Conservation (phyloP, 305 asterid species). For the Euphrasia arctica region DNA sequence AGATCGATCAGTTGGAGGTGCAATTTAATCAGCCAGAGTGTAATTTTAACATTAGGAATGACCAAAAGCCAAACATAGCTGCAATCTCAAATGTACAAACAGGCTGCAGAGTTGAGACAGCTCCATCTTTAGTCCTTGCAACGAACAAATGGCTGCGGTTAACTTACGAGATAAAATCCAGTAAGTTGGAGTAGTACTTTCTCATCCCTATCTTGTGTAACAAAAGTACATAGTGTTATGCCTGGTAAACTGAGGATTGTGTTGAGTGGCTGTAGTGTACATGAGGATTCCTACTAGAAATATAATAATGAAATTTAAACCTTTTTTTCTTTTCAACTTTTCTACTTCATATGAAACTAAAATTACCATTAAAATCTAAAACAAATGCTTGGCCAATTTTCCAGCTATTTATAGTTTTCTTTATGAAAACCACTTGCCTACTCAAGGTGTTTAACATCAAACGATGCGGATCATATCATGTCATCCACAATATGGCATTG, state of each 20-base stretch:
- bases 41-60: constrained; percentile 78
- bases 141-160: constrained; percentile 88
- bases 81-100: constrained; percentile 64
- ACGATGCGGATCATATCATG: constrained; percentile 6
- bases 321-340: not conserved
- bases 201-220: constrained; percentile 17
- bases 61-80: constrained; percentile 71
- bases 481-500: not conserved
- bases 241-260: not conserved
- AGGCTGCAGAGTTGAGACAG: constrained; percentile 85
- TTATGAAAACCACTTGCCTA: constrained; percentile 16
- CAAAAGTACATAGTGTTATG: constrained; percentile 1
- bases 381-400: not conserved
- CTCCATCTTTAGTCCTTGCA: constrained; percentile 66
- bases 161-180: constrained; percentile 81
- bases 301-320: constrained; percentile 10
- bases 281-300: constrained; percentile 8
- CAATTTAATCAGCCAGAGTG: constrained; percentile 94
- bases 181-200: constrained; percentile 41
- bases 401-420: constrained; percentile 6
- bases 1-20: constrained; percentile 96
- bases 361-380: constrained; percentile 8
- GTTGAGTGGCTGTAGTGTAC: constrained; percentile 3
- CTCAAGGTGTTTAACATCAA: constrained; percentile 7
- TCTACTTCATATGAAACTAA: constrained; percentile 10